phyloP scores from a whole-genome alignment of 192 early-diverging fungal genomes.

The Polychytrium aggregatum region DNA sequence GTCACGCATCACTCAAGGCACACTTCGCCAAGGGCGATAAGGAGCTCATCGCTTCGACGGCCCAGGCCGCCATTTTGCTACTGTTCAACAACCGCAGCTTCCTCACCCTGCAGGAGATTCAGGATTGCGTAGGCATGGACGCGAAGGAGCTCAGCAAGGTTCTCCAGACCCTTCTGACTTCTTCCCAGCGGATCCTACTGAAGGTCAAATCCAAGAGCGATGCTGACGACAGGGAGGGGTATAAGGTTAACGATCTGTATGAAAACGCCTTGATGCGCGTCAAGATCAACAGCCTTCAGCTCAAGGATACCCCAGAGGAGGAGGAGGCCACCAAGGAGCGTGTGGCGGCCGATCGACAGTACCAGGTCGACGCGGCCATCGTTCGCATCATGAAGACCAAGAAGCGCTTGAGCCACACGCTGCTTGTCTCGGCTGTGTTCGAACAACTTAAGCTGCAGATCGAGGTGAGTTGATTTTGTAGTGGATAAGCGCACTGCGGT shows the following conservation, averaged over 20 bases:
- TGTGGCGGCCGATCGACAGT: constrained; percentile 79
- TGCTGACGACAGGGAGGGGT: constrained; percentile 26
- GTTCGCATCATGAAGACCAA: constrained; percentile 96
- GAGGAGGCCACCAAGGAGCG: constrained; percentile 67
- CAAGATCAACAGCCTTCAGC: constrained; percentile 37
- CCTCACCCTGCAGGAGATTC: constrained; percentile 57
- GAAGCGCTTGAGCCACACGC: constrained; percentile 70
- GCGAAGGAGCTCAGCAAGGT: constrained; percentile 66
- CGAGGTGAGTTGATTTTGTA: constrained; percentile 34
- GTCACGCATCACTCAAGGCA: constrained; percentile 57
- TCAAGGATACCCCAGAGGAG: constrained; percentile 59
- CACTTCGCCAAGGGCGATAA: constrained; percentile 50
- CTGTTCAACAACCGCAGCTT: constrained; percentile 48
- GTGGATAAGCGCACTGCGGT: no score
- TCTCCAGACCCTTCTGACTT: constrained; percentile 79
- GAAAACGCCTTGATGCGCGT: constrained; percentile 35
- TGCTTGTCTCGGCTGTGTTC: constrained; percentile 68
- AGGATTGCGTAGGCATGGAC: constrained; percentile 57
- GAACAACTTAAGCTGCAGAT: constrained; percentile 69
- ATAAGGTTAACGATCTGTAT: constrained; percentile 55
- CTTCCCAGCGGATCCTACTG: constrained; percentile 29
- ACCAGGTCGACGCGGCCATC: constrained; percentile 85
- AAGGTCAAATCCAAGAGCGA: constrained; percentile 20
- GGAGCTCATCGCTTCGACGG: constrained; percentile 31
- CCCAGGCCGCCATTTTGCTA: constrained; percentile 35